Percentiles rank a stretch among this genome's conserved stretches.
phyloP scores from a whole-genome alignment of 768 basidiomycete species.

The Pleurotus pulmonarius region DNA sequence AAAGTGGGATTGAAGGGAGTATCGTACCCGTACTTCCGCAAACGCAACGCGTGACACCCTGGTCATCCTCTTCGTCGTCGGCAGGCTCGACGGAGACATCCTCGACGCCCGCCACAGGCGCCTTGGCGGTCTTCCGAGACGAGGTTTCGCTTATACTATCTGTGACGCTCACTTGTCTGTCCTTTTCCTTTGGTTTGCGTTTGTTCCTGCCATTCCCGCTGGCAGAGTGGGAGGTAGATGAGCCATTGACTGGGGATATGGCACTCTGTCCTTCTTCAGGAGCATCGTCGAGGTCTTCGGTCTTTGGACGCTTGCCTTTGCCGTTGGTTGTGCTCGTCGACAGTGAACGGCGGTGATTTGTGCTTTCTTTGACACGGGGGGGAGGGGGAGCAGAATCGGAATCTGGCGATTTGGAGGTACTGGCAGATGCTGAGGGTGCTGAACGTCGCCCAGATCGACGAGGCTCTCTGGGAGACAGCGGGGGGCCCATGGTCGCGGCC shows the following conservation, averaged over 20 bases:
- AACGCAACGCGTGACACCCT: constrained; percentile 75
- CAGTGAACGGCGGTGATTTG: constrained; percentile 35
- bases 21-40: constrained; percentile 75
- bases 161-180: constrained; percentile 23
- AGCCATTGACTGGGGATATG: constrained; percentile 19
- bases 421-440: constrained; percentile 60
- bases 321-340: constrained; percentile 35
- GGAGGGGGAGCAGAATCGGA: constrained; percentile 49
- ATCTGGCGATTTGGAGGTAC: constrained; percentile 72
- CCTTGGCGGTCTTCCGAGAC: constrained; percentile 1
- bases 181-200: constrained; percentile 67
- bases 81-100: constrained; percentile 36
- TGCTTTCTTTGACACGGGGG: constrained; percentile 35
- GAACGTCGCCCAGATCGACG: constrained; percentile 76
- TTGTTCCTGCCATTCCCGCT: constrained; percentile 40
- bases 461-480: constrained; percentile 72
- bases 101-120: constrained; percentile 18
- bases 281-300: constrained; percentile 68
- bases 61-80: constrained; percentile 56
- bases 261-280: constrained; percentile 52
- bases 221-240: constrained; percentile 26
- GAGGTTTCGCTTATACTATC: constrained; percentile 21
- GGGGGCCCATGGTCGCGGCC: constrained; percentile 70
- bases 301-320: constrained; percentile 62
- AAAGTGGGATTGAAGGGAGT: constrained; percentile 9